phyloP scores from a whole-genome alignment of 805 yeast genomes.

The Nakazawaea ishiwadae region DNA sequence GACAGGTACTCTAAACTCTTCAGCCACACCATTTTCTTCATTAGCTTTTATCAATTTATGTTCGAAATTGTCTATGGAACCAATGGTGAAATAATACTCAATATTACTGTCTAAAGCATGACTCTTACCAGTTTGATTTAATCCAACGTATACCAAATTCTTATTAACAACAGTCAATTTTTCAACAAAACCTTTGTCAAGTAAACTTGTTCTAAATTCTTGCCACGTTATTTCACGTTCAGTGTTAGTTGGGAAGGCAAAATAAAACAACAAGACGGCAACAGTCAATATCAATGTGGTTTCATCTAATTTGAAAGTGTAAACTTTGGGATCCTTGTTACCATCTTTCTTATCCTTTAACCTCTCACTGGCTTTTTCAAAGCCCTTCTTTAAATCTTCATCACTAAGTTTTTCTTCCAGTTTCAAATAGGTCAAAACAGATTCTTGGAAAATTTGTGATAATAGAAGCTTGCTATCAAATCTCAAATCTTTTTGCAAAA shows the following conservation, averaged over 20 bases:
- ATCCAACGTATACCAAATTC: conserved; percentile 64
- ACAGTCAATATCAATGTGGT: background rate
- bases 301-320: conserved; percentile 9
- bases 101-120: conserved; percentile 24
- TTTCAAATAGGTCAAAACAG: conserved; percentile 27
- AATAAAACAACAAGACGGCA: conserved; percentile 10
- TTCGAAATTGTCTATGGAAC: conserved; percentile 82
- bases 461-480: conserved; percentile 9
- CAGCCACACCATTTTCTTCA: conserved; percentile 61
- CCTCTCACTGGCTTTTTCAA: background rate
- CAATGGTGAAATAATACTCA: conserved; percentile 66
- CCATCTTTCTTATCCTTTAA: background rate
- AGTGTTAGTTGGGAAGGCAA: background rate
- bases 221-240: conserved; percentile 40
- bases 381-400: background rate
- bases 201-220: conserved; percentile 75
- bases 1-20: conserved; percentile 72
- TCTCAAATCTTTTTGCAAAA: conserved; percentile 9
- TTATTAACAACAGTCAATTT: conserved; percentile 70
- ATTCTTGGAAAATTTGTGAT: conserved; percentile 12
- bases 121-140: conserved; percentile 37
- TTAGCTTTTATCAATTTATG: conserved; percentile 74
- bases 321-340: background rate
- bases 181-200: conserved; percentile 75
- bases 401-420: conserved; percentile 20